These are phyloP conservation scores for Lathyrus aphaca DNA, from an alignment of 306 rosid genomes.

Conservation along the genomic window DNA sequence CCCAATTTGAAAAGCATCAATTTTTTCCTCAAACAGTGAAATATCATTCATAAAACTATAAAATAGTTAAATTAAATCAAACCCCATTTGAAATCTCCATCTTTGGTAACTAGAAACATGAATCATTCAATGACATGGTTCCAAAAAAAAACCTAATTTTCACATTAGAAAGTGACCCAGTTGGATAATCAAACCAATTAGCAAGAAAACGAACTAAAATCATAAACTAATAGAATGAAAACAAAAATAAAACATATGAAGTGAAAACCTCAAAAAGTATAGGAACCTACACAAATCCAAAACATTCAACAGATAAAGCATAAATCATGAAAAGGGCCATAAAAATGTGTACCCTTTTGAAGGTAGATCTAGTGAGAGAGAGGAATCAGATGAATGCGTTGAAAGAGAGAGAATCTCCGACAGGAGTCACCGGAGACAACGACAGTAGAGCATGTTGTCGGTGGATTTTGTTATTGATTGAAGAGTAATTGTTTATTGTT, in stretches of 20 bases:
- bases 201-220: background rate
- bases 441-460: background rate
- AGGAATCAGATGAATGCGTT: no score
- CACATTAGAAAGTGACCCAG: conserved; percentile 29
- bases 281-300: conserved; percentile 8
- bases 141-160: background rate
- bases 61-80: conserved; percentile 14
- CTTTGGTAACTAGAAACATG: background rate
- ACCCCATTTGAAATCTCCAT: conserved; percentile 21
- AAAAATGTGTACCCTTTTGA: conserved; percentile 9
- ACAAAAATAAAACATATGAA: background rate
- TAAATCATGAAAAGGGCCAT: conserved; percentile 9
- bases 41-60: conserved; percentile 12
- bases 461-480: no score
- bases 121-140: background rate
- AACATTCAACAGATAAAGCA: no score
- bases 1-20: background rate
- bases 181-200: conserved; percentile 14
- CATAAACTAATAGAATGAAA: no score
- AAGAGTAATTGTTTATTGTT: no score
- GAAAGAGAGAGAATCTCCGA: background rate
- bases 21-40: background rate
- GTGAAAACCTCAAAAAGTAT: background rate
- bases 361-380: conserved; percentile 32
- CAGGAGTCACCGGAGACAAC: background rate